phyloP scores from a whole-genome alignment of 192 early-diverging fungal species.

The Coemansia reversa region DNA sequence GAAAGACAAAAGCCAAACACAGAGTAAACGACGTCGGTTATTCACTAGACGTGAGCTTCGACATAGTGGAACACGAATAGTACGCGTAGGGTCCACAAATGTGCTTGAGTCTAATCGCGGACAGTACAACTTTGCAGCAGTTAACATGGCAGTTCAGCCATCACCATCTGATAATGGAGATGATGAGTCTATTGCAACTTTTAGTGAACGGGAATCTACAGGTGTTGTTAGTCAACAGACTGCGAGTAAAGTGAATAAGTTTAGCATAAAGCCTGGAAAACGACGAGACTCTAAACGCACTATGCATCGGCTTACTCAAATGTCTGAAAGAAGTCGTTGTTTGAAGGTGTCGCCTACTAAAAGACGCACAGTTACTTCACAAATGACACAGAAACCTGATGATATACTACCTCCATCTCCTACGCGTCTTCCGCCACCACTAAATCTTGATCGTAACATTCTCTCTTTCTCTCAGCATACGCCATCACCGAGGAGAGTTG shows the following conservation, averaged over 20 bases:
- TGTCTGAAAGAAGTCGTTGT: slow-evolving; percentile 22
- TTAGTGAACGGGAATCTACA: background rate
- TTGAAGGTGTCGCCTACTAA: slow-evolving; percentile 21
- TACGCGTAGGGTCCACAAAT: slow-evolving; percentile 39
- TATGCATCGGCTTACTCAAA: slow-evolving; percentile 19
- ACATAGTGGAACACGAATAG: slow-evolving; percentile 25
- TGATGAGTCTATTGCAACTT: background rate
- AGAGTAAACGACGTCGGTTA: slow-evolving; percentile 24
- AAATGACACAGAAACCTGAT: background rate
- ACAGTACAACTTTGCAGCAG: slow-evolving; percentile 25
- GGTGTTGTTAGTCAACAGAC: background rate
- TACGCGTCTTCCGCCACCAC: slow-evolving; percentile 15
- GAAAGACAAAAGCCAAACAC: background rate
- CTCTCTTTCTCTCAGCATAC: slow-evolving; percentile 12
- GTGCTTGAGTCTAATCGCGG: slow-evolving; percentile 22
- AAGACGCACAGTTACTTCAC: background rate
- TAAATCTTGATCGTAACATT: slow-evolving; percentile 17
- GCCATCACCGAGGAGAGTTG: no score
- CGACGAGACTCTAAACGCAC: background rate
- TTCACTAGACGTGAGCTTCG: slow-evolving; percentile 39
- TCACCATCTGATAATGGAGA: slow-evolving; percentile 1
- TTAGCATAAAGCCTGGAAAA: background rate
- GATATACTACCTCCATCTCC: slow-evolving; percentile 10
- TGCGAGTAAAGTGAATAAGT: background rate
- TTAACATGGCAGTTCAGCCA: background rate